phyloP scores from a whole-genome alignment of 2,329 filamentous ascomycete species.

The Westerdykella aurantiaca region DNA sequence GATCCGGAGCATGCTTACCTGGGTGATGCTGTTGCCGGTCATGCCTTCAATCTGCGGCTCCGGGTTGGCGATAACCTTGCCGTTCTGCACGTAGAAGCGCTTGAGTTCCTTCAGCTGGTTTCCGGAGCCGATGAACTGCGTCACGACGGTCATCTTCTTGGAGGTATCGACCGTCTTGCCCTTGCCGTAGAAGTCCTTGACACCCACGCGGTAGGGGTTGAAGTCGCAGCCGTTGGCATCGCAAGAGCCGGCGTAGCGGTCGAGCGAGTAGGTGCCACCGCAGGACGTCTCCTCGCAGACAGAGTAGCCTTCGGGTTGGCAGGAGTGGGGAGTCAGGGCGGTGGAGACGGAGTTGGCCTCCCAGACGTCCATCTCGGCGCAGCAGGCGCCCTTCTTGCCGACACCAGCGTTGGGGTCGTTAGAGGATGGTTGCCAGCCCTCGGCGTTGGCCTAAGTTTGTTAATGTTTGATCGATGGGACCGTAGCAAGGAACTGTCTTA shows the following conservation, averaged over 20 bases:
- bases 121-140: conserved; percentile 43
- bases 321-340: conserved; percentile 61
- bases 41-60: conserved; percentile 43
- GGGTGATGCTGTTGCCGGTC: conserved; percentile 29
- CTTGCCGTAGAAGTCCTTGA: conserved; percentile 57
- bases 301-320: conserved; percentile 46
- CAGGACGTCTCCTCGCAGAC: conserved; percentile 48
- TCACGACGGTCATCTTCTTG: conserved; percentile 43
- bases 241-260: conserved; percentile 58
- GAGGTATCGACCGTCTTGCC: conserved; percentile 43
- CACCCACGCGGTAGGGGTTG: conserved; percentile 55
- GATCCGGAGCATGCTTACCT: no score
- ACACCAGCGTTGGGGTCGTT: conserved; percentile 47
- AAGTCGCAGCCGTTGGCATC: conserved; percentile 64
- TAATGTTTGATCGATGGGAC: not conserved
- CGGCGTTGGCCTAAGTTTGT: conserved; percentile 45
- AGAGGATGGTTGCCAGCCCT: conserved; percentile 45
- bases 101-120: conserved; percentile 42
- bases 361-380: conserved; percentile 61
- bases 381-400: conserved; percentile 53
- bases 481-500: not conserved
- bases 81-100: conserved; percentile 46
- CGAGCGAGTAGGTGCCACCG: conserved; percentile 44
- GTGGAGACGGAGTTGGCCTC: conserved; percentile 61
- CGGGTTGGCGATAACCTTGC: conserved; percentile 44